Percentiles rank a stretch among this genome's conserved stretches.
Evolutionary conservation across 176 grass and related monocot species (phyloP).

Genomic region (Carex cristatella): DNA sequence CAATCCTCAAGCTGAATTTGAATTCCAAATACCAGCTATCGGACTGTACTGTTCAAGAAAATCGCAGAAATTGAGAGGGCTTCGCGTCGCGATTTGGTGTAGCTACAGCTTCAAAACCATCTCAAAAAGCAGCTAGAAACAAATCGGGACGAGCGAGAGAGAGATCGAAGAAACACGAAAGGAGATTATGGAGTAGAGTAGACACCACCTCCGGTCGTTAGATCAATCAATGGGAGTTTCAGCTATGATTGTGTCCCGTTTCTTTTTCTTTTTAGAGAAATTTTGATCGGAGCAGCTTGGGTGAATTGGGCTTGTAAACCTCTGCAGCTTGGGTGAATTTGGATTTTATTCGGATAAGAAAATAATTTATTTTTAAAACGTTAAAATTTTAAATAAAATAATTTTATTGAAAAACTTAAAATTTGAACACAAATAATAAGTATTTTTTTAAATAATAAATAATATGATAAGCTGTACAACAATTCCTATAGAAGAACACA

Average conservation of each 20-base stretch:
- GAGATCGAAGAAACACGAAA: background rate
- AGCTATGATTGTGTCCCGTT: background rate
- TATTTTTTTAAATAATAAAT: no score
- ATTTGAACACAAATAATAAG: no score
- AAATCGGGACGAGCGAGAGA: background rate
- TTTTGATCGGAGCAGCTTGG: background rate
- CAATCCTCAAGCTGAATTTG: conserved; percentile 7
- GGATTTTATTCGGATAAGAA: no score
- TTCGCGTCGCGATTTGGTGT: background rate
- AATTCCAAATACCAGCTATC: background rate
- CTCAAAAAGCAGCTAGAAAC: background rate
- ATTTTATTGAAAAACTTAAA: no score
- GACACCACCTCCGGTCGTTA: background rate
- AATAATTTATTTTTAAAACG: no score
- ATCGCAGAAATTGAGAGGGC: background rate
- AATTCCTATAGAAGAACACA: no score
- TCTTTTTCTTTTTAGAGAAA: background rate
- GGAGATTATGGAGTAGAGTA: background rate
- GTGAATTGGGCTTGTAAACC: no score
- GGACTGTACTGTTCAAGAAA: background rate
- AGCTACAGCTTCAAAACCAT: background rate
- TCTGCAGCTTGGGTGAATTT: no score
- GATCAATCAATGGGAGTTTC: background rate
- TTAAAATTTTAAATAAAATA: no score
- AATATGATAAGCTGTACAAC: no score